Conservation (phyloP, 257 asterid species). For the Vinca minor region DNA sequence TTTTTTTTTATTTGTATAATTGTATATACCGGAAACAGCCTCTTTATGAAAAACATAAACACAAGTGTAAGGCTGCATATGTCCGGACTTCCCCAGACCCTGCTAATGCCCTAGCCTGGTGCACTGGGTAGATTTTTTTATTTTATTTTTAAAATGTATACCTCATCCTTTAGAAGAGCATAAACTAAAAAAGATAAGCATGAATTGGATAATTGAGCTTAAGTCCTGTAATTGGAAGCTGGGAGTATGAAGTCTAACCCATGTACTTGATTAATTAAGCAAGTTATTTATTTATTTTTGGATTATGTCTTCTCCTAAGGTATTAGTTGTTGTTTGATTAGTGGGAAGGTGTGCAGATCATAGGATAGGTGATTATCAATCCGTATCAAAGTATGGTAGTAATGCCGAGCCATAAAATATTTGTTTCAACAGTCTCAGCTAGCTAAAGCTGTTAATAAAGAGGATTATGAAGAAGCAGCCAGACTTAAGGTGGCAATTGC, state of each 20-base stretch:
- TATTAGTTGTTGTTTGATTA: not conserved
- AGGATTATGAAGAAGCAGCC: slow-evolving; percentile 90
- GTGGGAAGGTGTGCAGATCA: not conserved
- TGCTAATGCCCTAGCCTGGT: too few species aligned
- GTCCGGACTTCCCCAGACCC: too few species aligned
- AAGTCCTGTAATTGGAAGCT: too few species aligned
- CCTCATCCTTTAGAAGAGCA: not conserved
- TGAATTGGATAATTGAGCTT: too few species aligned
- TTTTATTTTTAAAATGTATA: too few species aligned
- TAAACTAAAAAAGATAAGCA: not conserved
- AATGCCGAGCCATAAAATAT: not conserved
- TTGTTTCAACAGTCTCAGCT: slow-evolving; percentile 58
- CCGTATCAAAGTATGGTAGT: not conserved
- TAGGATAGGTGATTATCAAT: not conserved
- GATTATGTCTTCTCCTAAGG: not conserved
- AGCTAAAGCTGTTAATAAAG: slow-evolving; percentile 52
- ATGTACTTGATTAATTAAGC: not conserved
- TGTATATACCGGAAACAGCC: too few species aligned
- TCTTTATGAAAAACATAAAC: too few species aligned
- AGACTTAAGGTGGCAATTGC: slow-evolving; percentile 92
- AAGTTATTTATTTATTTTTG: not conserved
- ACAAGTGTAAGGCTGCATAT: too few species aligned
- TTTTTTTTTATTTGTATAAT: too few species aligned
- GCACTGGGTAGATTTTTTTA: too few species aligned
- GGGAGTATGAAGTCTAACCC: not conserved